phyloP scores from a whole-genome alignment of 23 red algal genomes.

The Agarophyton chilense region DNA sequence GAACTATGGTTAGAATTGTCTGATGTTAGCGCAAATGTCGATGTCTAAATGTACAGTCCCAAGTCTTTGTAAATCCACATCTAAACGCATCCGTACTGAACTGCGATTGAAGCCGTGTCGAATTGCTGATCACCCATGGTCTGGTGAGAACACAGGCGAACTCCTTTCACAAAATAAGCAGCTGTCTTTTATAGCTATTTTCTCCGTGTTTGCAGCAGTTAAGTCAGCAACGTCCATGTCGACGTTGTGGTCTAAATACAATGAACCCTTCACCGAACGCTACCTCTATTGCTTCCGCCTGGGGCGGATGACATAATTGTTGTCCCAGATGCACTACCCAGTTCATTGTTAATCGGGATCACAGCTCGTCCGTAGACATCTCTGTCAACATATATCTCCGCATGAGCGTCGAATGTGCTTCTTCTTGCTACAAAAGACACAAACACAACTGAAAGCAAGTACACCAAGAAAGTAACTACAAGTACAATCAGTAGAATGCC shows the following conservation, averaged over 20 bases:
- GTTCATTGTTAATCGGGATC: constrained; percentile 28
- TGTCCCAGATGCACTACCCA: background rate
- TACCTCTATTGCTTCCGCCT: background rate
- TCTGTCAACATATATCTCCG: constrained; percentile 40
- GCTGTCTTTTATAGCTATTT: too few species aligned
- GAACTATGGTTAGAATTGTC: constrained; percentile 38
- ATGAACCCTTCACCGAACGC: background rate
- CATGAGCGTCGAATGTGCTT: background rate
- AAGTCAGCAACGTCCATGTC: too few species aligned
- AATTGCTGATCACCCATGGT: too few species aligned
- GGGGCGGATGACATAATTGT: background rate
- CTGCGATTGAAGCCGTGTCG: too few species aligned
- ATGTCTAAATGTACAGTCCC: constrained; percentile 16
- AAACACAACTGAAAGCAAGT: constrained; percentile 8
- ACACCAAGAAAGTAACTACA: constrained; percentile 17
- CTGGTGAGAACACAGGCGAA: too few species aligned
- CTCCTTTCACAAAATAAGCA: too few species aligned
- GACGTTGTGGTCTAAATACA: background rate
- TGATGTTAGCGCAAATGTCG: constrained; percentile 15
- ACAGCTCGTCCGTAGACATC: constrained; percentile 42
- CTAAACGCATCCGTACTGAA: too few species aligned
- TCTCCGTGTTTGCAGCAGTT: too few species aligned
- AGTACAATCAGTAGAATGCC: constrained; percentile 30
- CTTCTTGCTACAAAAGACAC: constrained; percentile 11
- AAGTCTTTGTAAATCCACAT: too few species aligned